A percentile compares a stretch with the other conserved stretches of the same genome.
These are phyloP conservation scores for Acanthamoeba rhysodes DNA, from an alignment of 208 protist genomes.

Conservation along the genomic window DNA sequence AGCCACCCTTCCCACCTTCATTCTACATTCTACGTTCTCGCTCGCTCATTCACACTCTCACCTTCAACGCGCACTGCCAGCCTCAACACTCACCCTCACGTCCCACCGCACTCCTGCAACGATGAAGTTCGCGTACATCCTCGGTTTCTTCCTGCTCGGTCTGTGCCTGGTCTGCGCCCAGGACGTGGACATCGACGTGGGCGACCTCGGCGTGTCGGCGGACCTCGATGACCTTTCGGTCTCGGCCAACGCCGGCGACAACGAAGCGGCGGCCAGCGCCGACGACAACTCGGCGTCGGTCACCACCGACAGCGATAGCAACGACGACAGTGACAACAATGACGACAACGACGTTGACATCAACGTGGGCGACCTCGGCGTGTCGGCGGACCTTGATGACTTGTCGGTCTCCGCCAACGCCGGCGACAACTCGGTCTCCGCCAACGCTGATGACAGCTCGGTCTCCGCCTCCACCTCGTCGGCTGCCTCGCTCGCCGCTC, in stretches of 20 bases:
- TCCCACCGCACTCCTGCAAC: background rate
- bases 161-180: background rate
- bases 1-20: no score
- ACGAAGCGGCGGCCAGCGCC: background rate
- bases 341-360: background rate
- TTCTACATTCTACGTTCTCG: no score
- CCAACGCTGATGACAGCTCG: background rate
- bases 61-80: no score
- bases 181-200: background rate
- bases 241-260: conserved; percentile 11
- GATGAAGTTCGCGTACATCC: background rate
- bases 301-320: conserved; percentile 6
- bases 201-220: background rate
- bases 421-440: background rate
- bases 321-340: background rate
- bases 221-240: background rate
- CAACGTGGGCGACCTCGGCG: background rate
- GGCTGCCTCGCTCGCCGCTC: no score
- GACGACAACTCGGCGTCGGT: no score
- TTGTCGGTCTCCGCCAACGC: background rate
- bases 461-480: background rate
- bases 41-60: no score
- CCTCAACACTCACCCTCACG: no score
- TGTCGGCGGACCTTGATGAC: background rate
- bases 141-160: background rate